Conservation (phyloP, 2,329 filamentous ascomycete species). For the Coniochaeta sp. region DNA sequence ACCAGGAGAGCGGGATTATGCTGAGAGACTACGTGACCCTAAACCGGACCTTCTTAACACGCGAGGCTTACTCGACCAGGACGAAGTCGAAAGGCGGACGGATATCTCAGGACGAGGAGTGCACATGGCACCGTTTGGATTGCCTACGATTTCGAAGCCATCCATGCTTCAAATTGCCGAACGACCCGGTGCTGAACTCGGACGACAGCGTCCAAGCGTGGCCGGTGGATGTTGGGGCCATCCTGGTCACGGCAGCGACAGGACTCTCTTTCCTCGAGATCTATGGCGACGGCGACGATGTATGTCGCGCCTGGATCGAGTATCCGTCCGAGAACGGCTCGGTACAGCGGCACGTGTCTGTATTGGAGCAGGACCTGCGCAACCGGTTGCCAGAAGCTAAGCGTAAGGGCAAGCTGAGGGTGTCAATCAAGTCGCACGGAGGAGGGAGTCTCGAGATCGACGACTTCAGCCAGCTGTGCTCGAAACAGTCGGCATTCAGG, state of each 20-base stretch:
- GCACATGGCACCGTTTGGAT: conserved; percentile 85
- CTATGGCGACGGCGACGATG: conserved; percentile 68
- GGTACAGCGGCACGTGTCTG: conserved; percentile 62
- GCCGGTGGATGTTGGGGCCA: conserved; percentile 69
- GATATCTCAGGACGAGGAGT: conserved; percentile 73
- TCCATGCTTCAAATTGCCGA: conserved; percentile 79
- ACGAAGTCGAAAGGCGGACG: conserved; percentile 77
- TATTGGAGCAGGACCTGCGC: conserved; percentile 71
- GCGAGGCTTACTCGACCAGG: conserved; percentile 80
- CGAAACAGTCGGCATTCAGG: conserved; percentile 67
- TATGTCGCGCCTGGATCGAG: conserved; percentile 77
- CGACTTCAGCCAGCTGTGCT: conserved; percentile 65
- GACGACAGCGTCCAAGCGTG: conserved; percentile 82
- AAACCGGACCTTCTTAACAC: conserved; percentile 73
- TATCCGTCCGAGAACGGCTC: conserved; percentile 57
- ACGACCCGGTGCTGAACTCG: conserved; percentile 54
- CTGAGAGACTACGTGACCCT: conserved; percentile 77
- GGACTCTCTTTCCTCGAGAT: conserved; percentile 85
- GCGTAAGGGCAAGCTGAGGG: conserved; percentile 60
- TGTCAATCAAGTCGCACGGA: conserved; percentile 70
- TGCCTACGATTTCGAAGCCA: conserved; percentile 83
- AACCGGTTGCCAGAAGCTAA: conserved; percentile 64
- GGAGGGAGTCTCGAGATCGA: conserved; percentile 68
- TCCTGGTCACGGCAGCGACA: conserved; percentile 70
- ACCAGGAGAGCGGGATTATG: conserved; percentile 91